These are phyloP conservation scores for Ormosia emarginata DNA, from an alignment of 306 rosid species.

Conservation along the genomic window DNA sequence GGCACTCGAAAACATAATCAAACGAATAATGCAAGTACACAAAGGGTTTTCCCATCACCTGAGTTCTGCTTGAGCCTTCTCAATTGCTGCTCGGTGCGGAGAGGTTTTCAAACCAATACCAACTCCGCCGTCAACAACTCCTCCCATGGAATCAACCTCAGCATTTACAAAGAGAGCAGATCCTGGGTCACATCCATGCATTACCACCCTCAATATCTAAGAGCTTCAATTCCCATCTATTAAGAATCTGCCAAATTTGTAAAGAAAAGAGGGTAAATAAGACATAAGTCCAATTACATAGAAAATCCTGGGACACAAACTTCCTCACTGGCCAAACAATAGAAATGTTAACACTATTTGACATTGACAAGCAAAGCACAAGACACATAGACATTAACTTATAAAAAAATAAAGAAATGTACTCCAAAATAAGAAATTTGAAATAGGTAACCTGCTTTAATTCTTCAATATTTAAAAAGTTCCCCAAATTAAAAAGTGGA, in stretches of 20 bases:
- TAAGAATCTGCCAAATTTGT: slow-evolving; percentile 27
- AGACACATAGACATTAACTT: not conserved
- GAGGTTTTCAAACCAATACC: slow-evolving; percentile 94
- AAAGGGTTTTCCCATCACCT: slow-evolving; percentile 53
- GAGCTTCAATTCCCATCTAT: slow-evolving; percentile 56
- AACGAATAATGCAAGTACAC: slow-evolving; percentile 18
- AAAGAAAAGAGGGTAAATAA: slow-evolving; percentile 5
- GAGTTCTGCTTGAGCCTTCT: slow-evolving; percentile 94
- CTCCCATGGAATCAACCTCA: slow-evolving; percentile 99
- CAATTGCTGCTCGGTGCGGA: slow-evolving; percentile 85
- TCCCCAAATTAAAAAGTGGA: not conserved
- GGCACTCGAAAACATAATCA: not conserved
- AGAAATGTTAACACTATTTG: slow-evolving; percentile 1
- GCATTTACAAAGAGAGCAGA: slow-evolving; percentile 95
- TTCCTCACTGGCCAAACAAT: not conserved
- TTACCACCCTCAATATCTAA: slow-evolving; percentile 57
- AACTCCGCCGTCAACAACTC: slow-evolving; percentile 97
- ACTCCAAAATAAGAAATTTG: not conserved
- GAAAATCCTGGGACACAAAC: not conserved
- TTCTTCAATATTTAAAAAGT: not conserved
- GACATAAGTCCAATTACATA: not conserved
- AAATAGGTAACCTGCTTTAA: not conserved
- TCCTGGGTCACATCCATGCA: slow-evolving; percentile 85
- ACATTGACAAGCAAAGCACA: not conserved
- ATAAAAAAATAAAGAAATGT: not conserved